Conservation (phyloP, 495 filamentous ascomycete species). For the Neurospora discreta region DNA sequence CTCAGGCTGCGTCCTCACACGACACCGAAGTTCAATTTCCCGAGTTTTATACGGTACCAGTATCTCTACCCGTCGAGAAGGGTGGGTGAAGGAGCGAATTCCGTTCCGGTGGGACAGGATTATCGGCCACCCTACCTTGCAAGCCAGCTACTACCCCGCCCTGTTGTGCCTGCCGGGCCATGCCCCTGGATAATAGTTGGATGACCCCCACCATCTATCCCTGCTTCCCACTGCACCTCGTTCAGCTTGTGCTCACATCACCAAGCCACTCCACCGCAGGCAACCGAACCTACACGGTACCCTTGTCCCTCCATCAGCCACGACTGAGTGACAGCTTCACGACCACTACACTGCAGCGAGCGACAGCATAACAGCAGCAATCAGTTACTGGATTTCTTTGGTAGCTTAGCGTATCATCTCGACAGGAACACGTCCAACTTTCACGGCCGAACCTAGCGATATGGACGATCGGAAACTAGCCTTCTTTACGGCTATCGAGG, state of each 20-base stretch:
- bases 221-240: neutral
- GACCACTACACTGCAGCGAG: neutral
- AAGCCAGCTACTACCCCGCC: neutral
- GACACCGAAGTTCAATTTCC: too few species aligned
- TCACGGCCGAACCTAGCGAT: neutral
- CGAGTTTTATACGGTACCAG: too few species aligned
- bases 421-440: neutral
- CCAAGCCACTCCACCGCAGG: neutral
- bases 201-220: neutral
- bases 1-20: too few species aligned
- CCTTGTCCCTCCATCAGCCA: neutral
- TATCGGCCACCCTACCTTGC: neutral
- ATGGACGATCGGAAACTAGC: slow-evolving; percentile 19
- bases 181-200: neutral
- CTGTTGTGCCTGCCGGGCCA: neutral
- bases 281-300: neutral
- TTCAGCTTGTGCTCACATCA: neutral
- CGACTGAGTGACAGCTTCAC: neutral
- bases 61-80: too few species aligned
- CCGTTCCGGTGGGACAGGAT: neutral
- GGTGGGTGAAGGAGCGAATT: neutral
- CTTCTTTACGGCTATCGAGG: slow-evolving; percentile 36
- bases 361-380: neutral
- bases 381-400: neutral
- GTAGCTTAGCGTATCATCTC: neutral